Evolutionary conservation across 306 rosid species (phyloP), one percentile per base, ranked within the genome.

Genomic region (Hippophae gyantsensis): DNA sequence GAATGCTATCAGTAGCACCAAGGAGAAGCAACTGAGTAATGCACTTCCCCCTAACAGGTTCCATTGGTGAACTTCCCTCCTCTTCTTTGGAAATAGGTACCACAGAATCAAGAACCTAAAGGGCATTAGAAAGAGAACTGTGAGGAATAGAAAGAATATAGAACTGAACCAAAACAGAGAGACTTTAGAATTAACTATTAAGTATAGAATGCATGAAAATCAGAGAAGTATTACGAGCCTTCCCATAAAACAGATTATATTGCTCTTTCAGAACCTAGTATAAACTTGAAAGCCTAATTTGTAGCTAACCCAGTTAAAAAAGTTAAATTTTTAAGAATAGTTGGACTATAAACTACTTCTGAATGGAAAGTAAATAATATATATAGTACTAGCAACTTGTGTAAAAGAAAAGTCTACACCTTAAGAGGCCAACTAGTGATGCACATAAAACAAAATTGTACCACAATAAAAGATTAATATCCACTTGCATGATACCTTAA

Each of bases 11-110:
- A 49, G 89, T 69, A 61, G 87, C 95, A 56, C 90, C 89, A 47
- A 93, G 89, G 63, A 93, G 97, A 64, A 93, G 76, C 60, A 84
- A 74, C 60, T 93, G 99, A 18, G 99, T 93, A 42, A 93, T 84
- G 84, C 99, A 88, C 77, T 89, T 89, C 53, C 89, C 95, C 79
- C 99, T 73, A 70, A 89, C 81, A 74, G 86, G 79, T 64, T 72
- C 82, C 70, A 93, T 67, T 65, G 88, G 69, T 63, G 94, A 82
- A 74, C 84, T 86, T 71, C 76, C 87, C 81, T 80, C 95, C 70
- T 86, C 90, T 42, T 84, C 81, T 74, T 74, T 84, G 72, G 73
- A 67, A 60, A 82, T 87, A 32, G 76, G 84, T 60, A 86, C 97
- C 50, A 67, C 76, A 18, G 70, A 62, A 65, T 89, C 97, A 63